Evolutionary conservation across 2,329 filamentous ascomycete genomes (phyloP), one percentile per base, ranked within the genome.

Genomic region (Exophiala sp.): DNA sequence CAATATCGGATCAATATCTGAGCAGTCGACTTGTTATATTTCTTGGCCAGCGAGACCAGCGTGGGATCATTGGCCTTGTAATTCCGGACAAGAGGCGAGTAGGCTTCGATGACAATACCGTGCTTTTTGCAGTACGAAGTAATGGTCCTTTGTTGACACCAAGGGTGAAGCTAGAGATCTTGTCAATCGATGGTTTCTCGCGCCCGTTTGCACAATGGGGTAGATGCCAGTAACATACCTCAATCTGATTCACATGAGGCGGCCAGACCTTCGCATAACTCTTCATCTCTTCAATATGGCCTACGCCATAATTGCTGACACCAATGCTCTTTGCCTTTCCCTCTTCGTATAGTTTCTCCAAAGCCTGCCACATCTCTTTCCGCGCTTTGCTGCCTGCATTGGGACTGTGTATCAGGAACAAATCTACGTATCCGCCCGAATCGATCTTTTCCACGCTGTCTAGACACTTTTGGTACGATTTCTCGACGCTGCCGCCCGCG

Each of bases 1-100:
- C 85, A 86, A 77, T 88, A 95, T 56, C 88, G 77, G 43, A 95
- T 70, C 62, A 95, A 68, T 8, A 95, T 71, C 73, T 95, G 89
- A 8, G 86, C 84, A 52, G 84, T 79, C 6, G 79, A 79, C 70
- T 85, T 89, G 57, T 74, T 74, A 65, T 93, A 80, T 70, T 88
- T 90, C 60, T 83, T 72, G 1, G 82, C 80, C 49, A 94, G 68
- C 11, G 73, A 73, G 52, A 77, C 74, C 24, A 93, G 71, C 10
- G 77, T 79, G 55, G 78, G 71, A 56, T 94, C 85, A 34, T 82
- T 80, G 56, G 82, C 81, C 58, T 88, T 83, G 69, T 85, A 71
- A 48, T 86, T 89, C 38, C 80, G 73, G n/a, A 82, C 73, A 4
- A 79, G 66, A 1, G 74, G 75, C 37, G 71, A 72, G 61, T 77